Evolutionary conservation across 1,284 basidiomycete genomes (phyloP).

Genomic region (Mycosarcoma maydis): DNA sequence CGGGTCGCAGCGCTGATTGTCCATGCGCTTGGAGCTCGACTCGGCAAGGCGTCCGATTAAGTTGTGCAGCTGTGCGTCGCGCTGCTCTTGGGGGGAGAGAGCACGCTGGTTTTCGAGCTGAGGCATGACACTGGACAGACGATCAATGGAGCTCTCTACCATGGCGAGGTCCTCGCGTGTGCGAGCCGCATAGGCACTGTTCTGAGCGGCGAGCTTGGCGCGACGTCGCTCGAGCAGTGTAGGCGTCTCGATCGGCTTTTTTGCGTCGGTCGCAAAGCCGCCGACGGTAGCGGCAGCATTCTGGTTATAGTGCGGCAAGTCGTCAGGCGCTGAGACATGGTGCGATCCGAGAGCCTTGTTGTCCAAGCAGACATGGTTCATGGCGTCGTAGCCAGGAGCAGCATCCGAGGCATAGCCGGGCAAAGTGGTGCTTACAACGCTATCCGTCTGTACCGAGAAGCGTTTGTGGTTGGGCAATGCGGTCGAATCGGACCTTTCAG

Average conservation of each 20-base stretch:
- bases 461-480: slow-evolving; percentile 30
- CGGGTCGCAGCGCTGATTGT: slow-evolving; percentile 45
- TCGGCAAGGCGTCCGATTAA: slow-evolving; percentile 31
- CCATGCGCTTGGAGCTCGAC: slow-evolving; percentile 30
- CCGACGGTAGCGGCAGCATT: no score
- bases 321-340: neutral
- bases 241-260: slow-evolving; percentile 22
- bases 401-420: slow-evolving; percentile 5
- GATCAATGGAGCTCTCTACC: slow-evolving; percentile 50
- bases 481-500: slow-evolving; percentile 27
- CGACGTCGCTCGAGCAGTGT: slow-evolving; percentile 43
- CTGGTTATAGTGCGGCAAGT: slow-evolving; percentile 22
- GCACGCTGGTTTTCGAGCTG: slow-evolving; percentile 51
- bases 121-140: slow-evolving; percentile 48
- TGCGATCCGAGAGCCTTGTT: neutral
- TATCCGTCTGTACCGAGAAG: slow-evolving; percentile 35
- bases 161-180: slow-evolving; percentile 49
- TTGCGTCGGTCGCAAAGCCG: slow-evolving; percentile 3
- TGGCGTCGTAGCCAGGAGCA: slow-evolving; percentile 12
- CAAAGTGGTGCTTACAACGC: slow-evolving; percentile 29
- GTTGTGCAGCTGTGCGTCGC: slow-evolving; percentile 28
- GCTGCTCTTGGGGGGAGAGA: slow-evolving; percentile 33
- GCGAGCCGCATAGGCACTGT: slow-evolving; percentile 46
- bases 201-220: slow-evolving; percentile 42
- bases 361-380: neutral